These are phyloP conservation scores for Alternaria angustiovoidea DNA, from an alignment of 2,329 filamentous ascomycete genomes.

Conservation along the genomic window DNA sequence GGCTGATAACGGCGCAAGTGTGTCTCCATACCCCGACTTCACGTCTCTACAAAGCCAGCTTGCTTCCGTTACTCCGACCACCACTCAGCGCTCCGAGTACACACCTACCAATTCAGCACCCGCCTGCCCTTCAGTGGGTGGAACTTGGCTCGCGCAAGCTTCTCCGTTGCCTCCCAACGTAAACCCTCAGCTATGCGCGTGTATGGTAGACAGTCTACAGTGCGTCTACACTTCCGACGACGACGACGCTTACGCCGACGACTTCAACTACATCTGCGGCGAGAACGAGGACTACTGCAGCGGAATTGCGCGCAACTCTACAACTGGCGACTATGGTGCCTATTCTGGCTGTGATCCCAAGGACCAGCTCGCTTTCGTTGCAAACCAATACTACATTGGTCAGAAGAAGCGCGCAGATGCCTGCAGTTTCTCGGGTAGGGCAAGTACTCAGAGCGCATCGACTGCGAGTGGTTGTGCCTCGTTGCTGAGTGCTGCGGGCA, in stretches of 20 bases:
- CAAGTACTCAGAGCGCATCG: conserved; percentile 61
- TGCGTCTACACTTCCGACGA: conserved; percentile 74
- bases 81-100: conserved; percentile 72
- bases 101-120: conserved; percentile 72
- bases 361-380: conserved; percentile 76
- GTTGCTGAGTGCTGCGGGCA: conserved; percentile 69
- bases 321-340: conserved; percentile 74
- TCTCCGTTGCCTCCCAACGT: conserved; percentile 81
- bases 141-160: conserved; percentile 72
- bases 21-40: conserved; percentile 75
- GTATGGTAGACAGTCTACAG: conserved; percentile 77
- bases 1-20: conserved; percentile 63
- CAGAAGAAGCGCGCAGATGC: conserved; percentile 59
- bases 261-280: conserved; percentile 80
- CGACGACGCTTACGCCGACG: conserved; percentile 65
- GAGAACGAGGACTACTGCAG: conserved; percentile 63
- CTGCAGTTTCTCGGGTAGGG: conserved; percentile 75
- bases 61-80: conserved; percentile 69
- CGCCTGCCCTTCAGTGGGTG: conserved; percentile 72
- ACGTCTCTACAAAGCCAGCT: conserved; percentile 74
- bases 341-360: conserved; percentile 77
- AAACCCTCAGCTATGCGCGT: conserved; percentile 80
- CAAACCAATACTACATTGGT: conserved; percentile 73
- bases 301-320: conserved; percentile 73
- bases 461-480: conserved; percentile 62